Base-by-base conservation (phyloP, 2,329 filamentous ascomycete genomes). In the Scedosporium boydii region DNA sequence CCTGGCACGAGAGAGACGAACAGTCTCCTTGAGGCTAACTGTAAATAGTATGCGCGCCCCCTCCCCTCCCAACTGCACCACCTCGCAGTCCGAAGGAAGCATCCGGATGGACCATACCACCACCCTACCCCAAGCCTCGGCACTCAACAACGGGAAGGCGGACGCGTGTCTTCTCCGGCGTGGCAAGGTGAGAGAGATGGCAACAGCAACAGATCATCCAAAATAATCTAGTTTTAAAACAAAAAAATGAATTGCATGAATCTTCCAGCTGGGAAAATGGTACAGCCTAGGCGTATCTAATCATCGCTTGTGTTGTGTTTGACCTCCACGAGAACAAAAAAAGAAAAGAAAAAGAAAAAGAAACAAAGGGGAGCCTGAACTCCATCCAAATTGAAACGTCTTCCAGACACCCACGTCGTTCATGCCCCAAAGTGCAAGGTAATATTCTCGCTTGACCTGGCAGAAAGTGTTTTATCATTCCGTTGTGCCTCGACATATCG, bases 381-480 rank as follows among this genome's bases (percentile, higher is more conserved):
- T 55, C 51, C 51, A 55, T 55, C 51, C 51, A 55, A 55, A 55
- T 55, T 55, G 38, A 57, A 61, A 61, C 26, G 46, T 27, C 23
- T 7, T 7, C 60, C 10, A 16, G 21, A 23, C 60, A 57, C n/a
- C 23, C 51, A 23, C 23, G 51, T 18, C 23, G 12, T 18, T 21
- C 21, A 23, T 26, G 51, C 51, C 23, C 21, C 51, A 18, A 55
- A 55, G n/a, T 55, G 51, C 51, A 55, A 23, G 23, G 21, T 14
- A 55, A 55, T 38, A 38, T 38, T 63, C 27, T 66, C 27, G 69
- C 64, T 60, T 72, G 67, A 63, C 64, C 65, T 59, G 69, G 29
- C 56, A 26, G 27, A 38, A 38, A 21, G 48, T 53, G 56, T 58
- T 16, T 27, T 12, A 21, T 58, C 56, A 34, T 41, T 58, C 56